These are phyloP conservation scores for Penicillium soppii DNA, from an alignment of 495 filamentous ascomycete genomes.

Conservation along the genomic window DNA sequence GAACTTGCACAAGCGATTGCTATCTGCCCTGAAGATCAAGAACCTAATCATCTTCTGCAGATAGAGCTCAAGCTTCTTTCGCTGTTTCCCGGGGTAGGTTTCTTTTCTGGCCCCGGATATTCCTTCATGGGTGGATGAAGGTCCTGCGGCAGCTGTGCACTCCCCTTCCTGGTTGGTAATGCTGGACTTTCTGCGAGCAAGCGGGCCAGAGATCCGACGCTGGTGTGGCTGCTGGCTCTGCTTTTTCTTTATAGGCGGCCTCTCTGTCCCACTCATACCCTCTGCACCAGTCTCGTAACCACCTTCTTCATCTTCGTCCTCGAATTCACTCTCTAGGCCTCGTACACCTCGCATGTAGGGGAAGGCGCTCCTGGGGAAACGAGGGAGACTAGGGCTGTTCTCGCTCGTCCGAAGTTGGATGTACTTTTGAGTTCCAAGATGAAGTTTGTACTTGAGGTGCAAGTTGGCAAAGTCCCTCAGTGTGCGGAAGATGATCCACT, in stretches of 20 bases:
- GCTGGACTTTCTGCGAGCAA: conserved; percentile 57
- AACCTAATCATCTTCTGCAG: conserved; percentile 92
- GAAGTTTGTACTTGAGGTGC: conserved; percentile 87
- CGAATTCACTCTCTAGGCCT: conserved; percentile 72
- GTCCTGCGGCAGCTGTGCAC: conserved; percentile 36
- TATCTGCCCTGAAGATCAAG: conserved; percentile 93
- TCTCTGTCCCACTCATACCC: conserved; percentile 58
- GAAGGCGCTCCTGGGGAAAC: conserved; percentile 87
- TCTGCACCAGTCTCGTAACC: conserved; percentile 58
- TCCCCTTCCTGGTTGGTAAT: conserved; percentile 47
- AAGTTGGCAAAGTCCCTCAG: conserved; percentile 89
- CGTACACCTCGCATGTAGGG: conserved; percentile 84
- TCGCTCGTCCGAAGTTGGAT: conserved; percentile 59
- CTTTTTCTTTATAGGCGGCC: conserved; percentile 56
- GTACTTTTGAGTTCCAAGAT: conserved; percentile 76
- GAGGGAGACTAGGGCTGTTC: conserved; percentile 63
- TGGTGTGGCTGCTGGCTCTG: conserved; percentile 31
- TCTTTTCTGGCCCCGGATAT: conserved; percentile 44
- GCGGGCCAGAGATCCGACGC: conserved; percentile 53
- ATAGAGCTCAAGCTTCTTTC: conserved; percentile 85
- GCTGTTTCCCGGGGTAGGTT: conserved; percentile 66
- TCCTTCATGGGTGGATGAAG: conserved; percentile 45
- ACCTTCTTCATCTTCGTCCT: conserved; percentile 77
- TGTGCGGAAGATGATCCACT: conserved; percentile 88
- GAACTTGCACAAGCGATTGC: conserved; percentile 94